Evolutionary conservation across 768 basidiomycete genomes (phyloP), one percentile per base, ranked within the genome.

Genomic region (Boletus speciosus): DNA sequence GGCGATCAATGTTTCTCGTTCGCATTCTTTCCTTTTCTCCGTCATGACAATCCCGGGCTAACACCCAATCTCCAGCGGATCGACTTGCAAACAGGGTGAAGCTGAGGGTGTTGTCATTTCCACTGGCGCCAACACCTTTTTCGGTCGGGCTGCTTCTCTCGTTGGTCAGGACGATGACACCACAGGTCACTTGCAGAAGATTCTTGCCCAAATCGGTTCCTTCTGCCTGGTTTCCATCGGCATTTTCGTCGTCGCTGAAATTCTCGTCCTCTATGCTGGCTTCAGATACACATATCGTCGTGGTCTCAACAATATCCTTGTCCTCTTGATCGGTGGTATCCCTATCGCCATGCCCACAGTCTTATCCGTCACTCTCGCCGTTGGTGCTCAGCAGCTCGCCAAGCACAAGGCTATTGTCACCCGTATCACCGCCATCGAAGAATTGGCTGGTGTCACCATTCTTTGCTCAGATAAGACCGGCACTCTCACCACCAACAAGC

Each of bases 321-420:
- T 98, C 60, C 90, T 98, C 71, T 82, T 98, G 83, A 98, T 98
- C 75, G 96, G 96, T 80, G 96, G 96, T 79, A 98, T 98, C 69
- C 96, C 96, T 66, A 98, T 98, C 74, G 96, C 96, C 71, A 98
- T 98, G 96, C 96, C 96, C 62, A 98, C 96, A 56, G 95, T 98
- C 61, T 76, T 98, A 56, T 97, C 94, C 52, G 96, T 98, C 76
- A 98, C 96, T 21, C 92, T 98, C 68, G 96, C 96, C 49, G 95
- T 98, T 69, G 96, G 96, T 76, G 96, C 96, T 38, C 94, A 97
- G 75, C 96, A 98, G 71, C 86, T 98, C 61, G 95, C 96, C 66
- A 95, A 95, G 80, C 92, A 98, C 83, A 97, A 98, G 82, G 96
- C 96, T 61, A 98, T 97, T 62, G 96, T 98, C 73, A 98, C 96